Base-by-base conservation (phyloP, 1,284 basidiomycete genomes). In the Ceratobasidium theobromae region DNA sequence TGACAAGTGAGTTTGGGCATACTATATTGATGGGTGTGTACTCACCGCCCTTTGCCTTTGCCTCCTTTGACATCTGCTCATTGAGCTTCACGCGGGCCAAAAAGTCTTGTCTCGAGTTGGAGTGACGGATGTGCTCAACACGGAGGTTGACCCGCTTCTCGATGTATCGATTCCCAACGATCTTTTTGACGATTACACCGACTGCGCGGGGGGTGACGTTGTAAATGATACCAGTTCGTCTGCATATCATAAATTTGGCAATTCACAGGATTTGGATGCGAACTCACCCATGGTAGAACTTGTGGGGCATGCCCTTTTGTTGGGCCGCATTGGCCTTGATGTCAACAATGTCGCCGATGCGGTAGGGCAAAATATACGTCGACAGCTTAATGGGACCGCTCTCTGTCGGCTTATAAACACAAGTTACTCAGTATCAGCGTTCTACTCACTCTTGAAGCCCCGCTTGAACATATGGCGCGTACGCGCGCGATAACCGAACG, bases 301-400 rank as follows among this genome's bases (percentile, higher is more conserved):
- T 98, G 86, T 98, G 95, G 77, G 96, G 95, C 94, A 99, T 98
- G 80, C 96, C 96, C 90, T 96, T 97, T 86, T 99, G 97, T 81
- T 98, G 91, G 60, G 95, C 93, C 70, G 95, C 87, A 79, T 99
- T 98, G 74, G 96, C 96, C 84, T 97, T 97, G 86, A 99, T 99
- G 83, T 99, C 96, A 74, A 99, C 96, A 76, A 99, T 98, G 80
- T 99, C 96, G 72, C 96, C 96, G 72, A 98, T 86, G 74, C 88
- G 87, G 88, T 91, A 99, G 81, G 87, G 86, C 77, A 89, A 86
- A 76, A 99, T 82, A 87, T 87, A 99, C 60, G 95, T 98, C 73
- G 95, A 94, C 76, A 98, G 73, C 78, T 92, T 91, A 72, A 96
- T 85, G 74, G 86, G 86, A 76, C 96, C 95, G 79, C 94, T 89